A percentile compares a stretch with the other conserved stretches of the same genome.
Conservation (phyloP, 2,329 filamentous ascomycete species). For the Fusarium ramigenum region DNA sequence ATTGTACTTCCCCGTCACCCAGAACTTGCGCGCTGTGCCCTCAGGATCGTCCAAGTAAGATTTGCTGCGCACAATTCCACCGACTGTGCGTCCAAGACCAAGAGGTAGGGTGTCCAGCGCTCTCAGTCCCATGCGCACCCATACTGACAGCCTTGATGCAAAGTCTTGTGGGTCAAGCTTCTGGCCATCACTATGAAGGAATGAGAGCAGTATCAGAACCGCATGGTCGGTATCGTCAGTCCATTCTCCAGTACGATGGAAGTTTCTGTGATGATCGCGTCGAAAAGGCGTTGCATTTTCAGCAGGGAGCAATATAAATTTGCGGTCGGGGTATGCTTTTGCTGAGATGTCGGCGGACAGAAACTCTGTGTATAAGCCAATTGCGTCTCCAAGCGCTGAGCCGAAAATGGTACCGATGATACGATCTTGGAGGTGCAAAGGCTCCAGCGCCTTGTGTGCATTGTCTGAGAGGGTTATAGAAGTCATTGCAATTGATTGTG, state of each 20-base stretch:
- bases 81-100: slow-evolving; percentile 59
- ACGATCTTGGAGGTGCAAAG: slow-evolving; percentile 46
- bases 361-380: slow-evolving; percentile 65
- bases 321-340: slow-evolving; percentile 49
- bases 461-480: slow-evolving; percentile 24
- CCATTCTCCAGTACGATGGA: slow-evolving; percentile 56
- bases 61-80: slow-evolving; percentile 52
- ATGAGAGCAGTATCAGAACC: slow-evolving; percentile 59
- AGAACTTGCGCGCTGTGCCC: slow-evolving; percentile 51
- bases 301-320: slow-evolving; percentile 51
- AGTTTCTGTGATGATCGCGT: slow-evolving; percentile 56
- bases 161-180: slow-evolving; percentile 52
- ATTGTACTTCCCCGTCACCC: slow-evolving; percentile 51
- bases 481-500: slow-evolving; percentile 6
- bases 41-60: slow-evolving; percentile 53
- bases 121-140: slow-evolving; percentile 58
- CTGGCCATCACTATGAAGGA: slow-evolving; percentile 54
- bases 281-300: slow-evolving; percentile 53
- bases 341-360: slow-evolving; percentile 49
- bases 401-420: slow-evolving; percentile 59
- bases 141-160: slow-evolving; percentile 56
- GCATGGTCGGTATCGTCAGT: slow-evolving; percentile 66
- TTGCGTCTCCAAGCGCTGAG: slow-evolving; percentile 62
- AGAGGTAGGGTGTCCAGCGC: slow-evolving; percentile 58
- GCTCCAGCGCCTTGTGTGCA: slow-evolving; percentile 25